Conservation (phyloP, 2,329 filamentous ascomycete genomes). For the Verruconis gallopava region DNA sequence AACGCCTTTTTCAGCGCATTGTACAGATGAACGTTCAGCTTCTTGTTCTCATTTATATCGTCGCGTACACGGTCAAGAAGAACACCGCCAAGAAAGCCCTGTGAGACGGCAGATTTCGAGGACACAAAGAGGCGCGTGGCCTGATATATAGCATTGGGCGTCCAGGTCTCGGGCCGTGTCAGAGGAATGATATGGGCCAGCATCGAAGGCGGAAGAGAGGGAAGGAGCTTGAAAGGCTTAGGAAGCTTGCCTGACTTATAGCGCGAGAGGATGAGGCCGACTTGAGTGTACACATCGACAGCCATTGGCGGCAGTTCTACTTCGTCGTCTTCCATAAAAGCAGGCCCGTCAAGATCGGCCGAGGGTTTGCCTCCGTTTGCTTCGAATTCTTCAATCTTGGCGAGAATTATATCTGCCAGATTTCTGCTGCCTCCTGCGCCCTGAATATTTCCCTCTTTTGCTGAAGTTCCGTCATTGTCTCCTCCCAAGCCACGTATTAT, state of each 20-base stretch:
- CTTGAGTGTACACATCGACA: constrained; percentile 84
- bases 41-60: constrained; percentile 67
- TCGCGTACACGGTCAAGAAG: constrained; percentile 84
- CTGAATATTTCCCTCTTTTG: constrained; percentile 28
- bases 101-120: constrained; percentile 63
- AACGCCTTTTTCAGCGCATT: constrained; percentile 83
- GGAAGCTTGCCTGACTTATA: constrained; percentile 95
- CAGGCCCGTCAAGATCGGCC: constrained; percentile 26
- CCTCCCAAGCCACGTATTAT: constrained; percentile 40
- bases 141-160: constrained; percentile 71
- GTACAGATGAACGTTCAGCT: constrained; percentile 91
- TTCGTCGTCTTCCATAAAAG: constrained; percentile 47
- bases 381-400: constrained; percentile 89
- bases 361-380: constrained; percentile 42
- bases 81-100: constrained; percentile 76
- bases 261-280: constrained; percentile 75
- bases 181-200: constrained; percentile 52
- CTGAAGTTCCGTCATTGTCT: constrained; percentile 13
- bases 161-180: constrained; percentile 68
- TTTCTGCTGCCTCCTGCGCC: constrained; percentile 44
- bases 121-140: constrained; percentile 89
- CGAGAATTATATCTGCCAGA: constrained; percentile 80
- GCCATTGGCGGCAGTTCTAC: constrained; percentile 84
- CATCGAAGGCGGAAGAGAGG: constrained; percentile 84
- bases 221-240: constrained; percentile 95